Percentiles rank a stretch among this genome's conserved stretches.
phyloP scores from a whole-genome alignment of 148 eudicot species.

The Cornus kousa region DNA sequence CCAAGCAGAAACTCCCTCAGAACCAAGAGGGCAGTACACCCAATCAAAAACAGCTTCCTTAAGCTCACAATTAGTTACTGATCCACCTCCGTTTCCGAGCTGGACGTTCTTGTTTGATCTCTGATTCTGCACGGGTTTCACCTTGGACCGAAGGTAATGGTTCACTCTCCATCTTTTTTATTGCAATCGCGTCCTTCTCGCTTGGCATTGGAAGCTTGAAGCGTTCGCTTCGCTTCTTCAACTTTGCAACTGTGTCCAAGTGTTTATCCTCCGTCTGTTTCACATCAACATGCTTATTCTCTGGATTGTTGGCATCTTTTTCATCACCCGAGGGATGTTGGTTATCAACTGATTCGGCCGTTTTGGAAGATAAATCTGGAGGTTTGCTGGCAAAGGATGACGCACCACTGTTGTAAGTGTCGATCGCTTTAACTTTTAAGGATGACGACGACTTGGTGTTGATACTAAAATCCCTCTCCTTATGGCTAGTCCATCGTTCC shows the following conservation, averaged over 20 bases:
- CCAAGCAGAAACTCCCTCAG: constrained; percentile 3
- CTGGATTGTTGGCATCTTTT: constrained; percentile 38
- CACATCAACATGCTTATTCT: constrained; percentile 36
- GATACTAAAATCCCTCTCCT: constrained; percentile 62
- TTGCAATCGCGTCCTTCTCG: constrained; percentile 64
- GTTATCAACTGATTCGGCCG: constrained; percentile 33
- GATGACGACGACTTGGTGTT: constrained; percentile 49
- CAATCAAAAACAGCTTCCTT: neutral
- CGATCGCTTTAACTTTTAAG: constrained; percentile 39
- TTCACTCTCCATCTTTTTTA: constrained; percentile 77
- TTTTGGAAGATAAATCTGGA: constrained; percentile 41
- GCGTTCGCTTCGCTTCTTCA: constrained; percentile 93
- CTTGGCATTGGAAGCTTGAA: constrained; percentile 91
- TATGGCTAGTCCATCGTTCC: constrained; percentile 94
- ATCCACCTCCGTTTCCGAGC: constrained; percentile 93
- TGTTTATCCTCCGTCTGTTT: constrained; percentile 55
- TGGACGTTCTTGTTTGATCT: constrained; percentile 85
- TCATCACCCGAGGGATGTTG: constrained; percentile 33
- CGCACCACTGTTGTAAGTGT: constrained; percentile 28
- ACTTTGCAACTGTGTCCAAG: constrained; percentile 80
- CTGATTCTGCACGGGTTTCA: constrained; percentile 48
- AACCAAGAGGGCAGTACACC: neutral
- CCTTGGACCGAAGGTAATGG: constrained; percentile 52
- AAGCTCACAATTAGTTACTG: constrained; percentile 39
- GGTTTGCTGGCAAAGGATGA: constrained; percentile 31